These are phyloP conservation scores for Moringa oleifera DNA, from an alignment of 345 rosid genomes.

Conservation along the genomic window DNA sequence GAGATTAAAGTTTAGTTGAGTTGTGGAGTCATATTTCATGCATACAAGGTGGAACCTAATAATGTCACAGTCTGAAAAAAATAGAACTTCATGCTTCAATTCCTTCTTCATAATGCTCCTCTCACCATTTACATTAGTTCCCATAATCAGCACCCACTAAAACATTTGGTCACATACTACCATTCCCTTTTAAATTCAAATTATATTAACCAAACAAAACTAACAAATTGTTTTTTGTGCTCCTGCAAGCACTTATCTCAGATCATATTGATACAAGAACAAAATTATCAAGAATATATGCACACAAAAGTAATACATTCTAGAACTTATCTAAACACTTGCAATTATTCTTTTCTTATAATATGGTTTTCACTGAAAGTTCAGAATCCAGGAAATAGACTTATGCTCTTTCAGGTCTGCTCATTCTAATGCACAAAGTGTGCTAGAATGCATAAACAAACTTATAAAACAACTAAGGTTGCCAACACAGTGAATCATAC, in stretches of 20 bases:
- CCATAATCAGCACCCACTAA: neutral
- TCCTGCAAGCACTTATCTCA: too few relatives aligned
- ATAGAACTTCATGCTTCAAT: too few relatives aligned
- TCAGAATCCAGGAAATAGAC: neutral
- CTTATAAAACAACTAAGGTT: too few relatives aligned
- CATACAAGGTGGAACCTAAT: neutral
- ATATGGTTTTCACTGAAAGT: neutral
- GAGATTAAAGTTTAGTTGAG: too few relatives aligned
- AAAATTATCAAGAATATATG: too few relatives aligned
- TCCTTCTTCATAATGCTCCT: neutral
- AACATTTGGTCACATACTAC: neutral
- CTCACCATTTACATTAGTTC: neutral
- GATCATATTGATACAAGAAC: too few relatives aligned
- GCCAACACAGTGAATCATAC: neutral
- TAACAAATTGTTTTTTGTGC: too few relatives aligned
- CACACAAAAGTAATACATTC: too few relatives aligned
- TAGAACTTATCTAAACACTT: too few relatives aligned
- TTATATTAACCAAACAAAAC: too few relatives aligned
- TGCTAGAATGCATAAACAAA: neutral
- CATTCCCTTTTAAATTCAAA: neutral
- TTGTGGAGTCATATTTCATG: neutral
- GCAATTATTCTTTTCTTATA: neutral
- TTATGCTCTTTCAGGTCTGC: neutral
- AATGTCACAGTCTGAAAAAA: too few relatives aligned
- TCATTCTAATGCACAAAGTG: neutral